Conservation (phyloP, 2,329 filamentous ascomycete species). For the Aphanoascus verrucosus region DNA sequence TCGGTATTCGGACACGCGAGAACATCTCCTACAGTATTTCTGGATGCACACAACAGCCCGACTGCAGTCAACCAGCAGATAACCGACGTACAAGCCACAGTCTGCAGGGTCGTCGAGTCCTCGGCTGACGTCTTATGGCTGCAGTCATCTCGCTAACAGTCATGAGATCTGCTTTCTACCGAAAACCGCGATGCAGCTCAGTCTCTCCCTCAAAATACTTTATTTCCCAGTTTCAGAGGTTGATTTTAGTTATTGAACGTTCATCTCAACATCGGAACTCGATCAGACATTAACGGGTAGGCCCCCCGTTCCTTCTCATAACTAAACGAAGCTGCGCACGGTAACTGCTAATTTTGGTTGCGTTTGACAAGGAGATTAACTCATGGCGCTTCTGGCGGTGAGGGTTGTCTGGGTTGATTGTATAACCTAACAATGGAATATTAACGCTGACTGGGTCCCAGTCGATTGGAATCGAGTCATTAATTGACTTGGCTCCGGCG, state of each 20-base stretch:
- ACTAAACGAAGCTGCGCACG: not conserved
- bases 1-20: not conserved
- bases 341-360: not conserved
- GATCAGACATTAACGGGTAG: not conserved
- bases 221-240: too few species aligned
- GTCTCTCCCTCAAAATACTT: too few species aligned
- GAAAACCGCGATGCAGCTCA: not conserved
- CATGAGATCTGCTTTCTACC: not conserved
- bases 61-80: too few species aligned
- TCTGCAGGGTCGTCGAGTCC: too few species aligned
- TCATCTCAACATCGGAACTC: not conserved
- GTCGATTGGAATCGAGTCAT: constrained; percentile 1
- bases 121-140: too few species aligned
- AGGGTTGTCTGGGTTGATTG: not conserved
- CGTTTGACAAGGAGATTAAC: not conserved
- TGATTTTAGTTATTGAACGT: too few species aligned
- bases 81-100: too few species aligned
- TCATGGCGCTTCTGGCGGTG: constrained; percentile 4
- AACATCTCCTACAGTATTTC: too few species aligned
- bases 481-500: not conserved
- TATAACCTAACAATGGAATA: not conserved
- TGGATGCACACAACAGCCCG: too few species aligned
- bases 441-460: constrained; percentile 3
- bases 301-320: not conserved
- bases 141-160: not conserved